These are phyloP conservation scores for Tricholoma furcatifolium DNA, from an alignment of 768 basidiomycete genomes.

Conservation along the genomic window DNA sequence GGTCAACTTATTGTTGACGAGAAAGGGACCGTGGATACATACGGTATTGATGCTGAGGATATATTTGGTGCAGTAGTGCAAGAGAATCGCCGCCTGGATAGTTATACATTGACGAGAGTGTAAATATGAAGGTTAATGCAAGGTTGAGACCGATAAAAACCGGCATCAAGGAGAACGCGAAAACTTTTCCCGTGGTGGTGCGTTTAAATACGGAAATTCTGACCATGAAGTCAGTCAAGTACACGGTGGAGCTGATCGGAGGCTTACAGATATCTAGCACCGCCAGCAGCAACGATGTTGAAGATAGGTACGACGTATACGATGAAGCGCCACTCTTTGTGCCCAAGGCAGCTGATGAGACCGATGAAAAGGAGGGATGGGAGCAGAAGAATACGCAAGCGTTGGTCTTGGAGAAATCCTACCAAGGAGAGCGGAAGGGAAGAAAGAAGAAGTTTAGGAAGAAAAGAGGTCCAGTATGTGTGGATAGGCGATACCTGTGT, in stretches of 20 bases:
- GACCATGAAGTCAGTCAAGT: neutral
- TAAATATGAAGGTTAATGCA: slow-evolving; percentile 48
- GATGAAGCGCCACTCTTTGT: slow-evolving; percentile 99
- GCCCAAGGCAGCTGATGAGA: slow-evolving; percentile 73
- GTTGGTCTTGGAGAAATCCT: slow-evolving; percentile 45
- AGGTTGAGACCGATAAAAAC: slow-evolving; percentile 55
- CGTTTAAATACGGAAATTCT: slow-evolving; percentile 53
- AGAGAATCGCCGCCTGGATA: slow-evolving; percentile 90
- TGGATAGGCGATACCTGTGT: slow-evolving; percentile 66
- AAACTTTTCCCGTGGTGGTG: slow-evolving; percentile 41
- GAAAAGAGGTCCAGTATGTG: slow-evolving; percentile 61
- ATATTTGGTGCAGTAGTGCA: slow-evolving; percentile 53
- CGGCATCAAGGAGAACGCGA: slow-evolving; percentile 39
- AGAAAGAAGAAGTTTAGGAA: slow-evolving; percentile 78
- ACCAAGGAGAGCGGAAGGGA: slow-evolving; percentile 60
- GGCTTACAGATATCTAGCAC: slow-evolving; percentile 61
- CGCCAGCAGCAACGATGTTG: slow-evolving; percentile 77
- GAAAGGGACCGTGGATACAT: slow-evolving; percentile 3
- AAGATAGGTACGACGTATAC: slow-evolving; percentile 81
- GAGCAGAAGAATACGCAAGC: slow-evolving; percentile 48
- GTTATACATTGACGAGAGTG: slow-evolving; percentile 64
- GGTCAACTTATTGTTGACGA: neutral
- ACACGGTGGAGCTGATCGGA: neutral
- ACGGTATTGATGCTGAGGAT: slow-evolving; percentile 21
- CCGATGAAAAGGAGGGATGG: slow-evolving; percentile 54